These are phyloP conservation scores for Cyclotella choctawhatcheeana DNA, from an alignment of 108 stramenopile species.

Conservation along the genomic window DNA sequence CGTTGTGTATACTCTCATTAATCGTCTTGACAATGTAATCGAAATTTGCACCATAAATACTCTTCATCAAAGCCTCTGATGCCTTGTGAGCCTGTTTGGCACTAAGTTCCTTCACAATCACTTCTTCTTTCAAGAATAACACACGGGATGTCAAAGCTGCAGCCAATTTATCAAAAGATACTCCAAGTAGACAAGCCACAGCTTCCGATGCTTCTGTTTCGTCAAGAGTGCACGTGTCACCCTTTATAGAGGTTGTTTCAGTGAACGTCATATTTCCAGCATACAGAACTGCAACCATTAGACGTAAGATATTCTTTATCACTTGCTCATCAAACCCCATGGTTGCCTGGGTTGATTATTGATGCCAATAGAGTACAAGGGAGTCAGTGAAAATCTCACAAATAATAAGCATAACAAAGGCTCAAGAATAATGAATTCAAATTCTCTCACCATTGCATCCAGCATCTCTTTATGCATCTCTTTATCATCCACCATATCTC, in stretches of 20 bases:
- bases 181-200: constrained; percentile 73
- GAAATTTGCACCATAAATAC: constrained; percentile 86
- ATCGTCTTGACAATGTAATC: constrained; percentile 66
- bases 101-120: constrained; percentile 56
- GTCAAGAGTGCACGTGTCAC: constrained; percentile 52
- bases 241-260: constrained; percentile 46
- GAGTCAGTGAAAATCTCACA: background rate
- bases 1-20: constrained; percentile 53
- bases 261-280: constrained; percentile 69
- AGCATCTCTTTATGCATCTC: constrained; percentile 70
- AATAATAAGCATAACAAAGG: background rate
- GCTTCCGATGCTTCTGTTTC: constrained; percentile 48
- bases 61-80: constrained; percentile 91
- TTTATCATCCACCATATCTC: constrained; percentile 77
- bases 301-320: constrained; percentile 56
- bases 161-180: constrained; percentile 49
- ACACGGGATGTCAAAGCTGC: constrained; percentile 67
- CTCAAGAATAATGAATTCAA: background rate
- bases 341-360: constrained; percentile 42
- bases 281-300: constrained; percentile 70
- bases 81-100: constrained; percentile 73
- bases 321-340: constrained; percentile 63
- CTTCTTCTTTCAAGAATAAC: constrained; percentile 52
- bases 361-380: background rate
- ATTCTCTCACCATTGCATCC: constrained; percentile 60